phyloP scores from a whole-genome alignment of 441 rosid species.

The Rhodomyrtus psidioides region DNA sequence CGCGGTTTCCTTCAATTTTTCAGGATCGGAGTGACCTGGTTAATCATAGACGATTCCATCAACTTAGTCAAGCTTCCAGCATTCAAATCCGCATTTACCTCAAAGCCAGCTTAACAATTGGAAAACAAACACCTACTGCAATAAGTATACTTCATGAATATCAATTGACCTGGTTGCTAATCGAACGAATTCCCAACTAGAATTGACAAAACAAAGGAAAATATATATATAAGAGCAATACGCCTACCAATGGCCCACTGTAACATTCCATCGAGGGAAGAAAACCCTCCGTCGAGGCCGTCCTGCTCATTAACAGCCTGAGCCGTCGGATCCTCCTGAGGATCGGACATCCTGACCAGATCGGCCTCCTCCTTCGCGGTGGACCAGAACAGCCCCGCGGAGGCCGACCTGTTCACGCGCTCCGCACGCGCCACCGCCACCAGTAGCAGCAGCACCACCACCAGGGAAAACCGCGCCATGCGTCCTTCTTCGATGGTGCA shows the following conservation, averaged over 20 bases:
- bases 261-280: conserved; percentile 85
- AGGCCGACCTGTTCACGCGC: conserved; percentile 27
- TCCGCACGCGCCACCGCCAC: conserved; percentile 23
- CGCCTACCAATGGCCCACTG: conserved; percentile 84
- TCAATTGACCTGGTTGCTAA: background rate
- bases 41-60: background rate
- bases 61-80: background rate
- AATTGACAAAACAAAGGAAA: background rate
- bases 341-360: conserved; percentile 29
- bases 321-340: conserved; percentile 27
- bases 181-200: background rate
- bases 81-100: background rate
- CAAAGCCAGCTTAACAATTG: background rate
- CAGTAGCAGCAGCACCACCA: background rate
- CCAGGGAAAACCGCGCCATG: conserved; percentile 8
- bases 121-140: background rate
- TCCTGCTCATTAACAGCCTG: conserved; percentile 32
- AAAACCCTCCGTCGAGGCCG: conserved; percentile 72
- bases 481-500: background rate
- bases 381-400: conserved; percentile 41
- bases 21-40: conserved; percentile 84
- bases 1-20: conserved; percentile 66
- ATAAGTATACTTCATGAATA: background rate
- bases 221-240: background rate
- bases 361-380: conserved; percentile 52